Evolutionary conservation across 306 rosid genomes (phyloP).

Genomic region (Echinosophora koreensis): DNA sequence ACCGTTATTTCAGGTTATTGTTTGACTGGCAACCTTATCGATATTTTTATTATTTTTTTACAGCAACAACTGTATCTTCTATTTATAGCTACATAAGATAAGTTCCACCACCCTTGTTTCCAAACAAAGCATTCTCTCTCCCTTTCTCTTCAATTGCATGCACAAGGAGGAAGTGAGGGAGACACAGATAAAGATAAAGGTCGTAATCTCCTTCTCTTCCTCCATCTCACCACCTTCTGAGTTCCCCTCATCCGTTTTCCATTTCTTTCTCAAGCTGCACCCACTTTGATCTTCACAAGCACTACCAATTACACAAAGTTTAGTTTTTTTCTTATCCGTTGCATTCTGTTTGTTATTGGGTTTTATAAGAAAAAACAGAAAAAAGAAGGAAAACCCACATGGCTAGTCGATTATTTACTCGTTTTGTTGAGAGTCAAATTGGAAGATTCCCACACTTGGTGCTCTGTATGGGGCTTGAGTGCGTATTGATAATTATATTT

Average conservation of each 20-base stretch:
- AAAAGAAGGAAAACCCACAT: conserved; percentile 29
- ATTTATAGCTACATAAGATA: conserved; percentile 47
- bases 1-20: conserved; percentile 65
- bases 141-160: background rate
- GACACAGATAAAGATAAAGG: conserved; percentile 1
- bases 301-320: background rate
- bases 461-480: conserved; percentile 78
- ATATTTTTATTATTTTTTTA: background rate
- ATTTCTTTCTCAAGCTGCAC: background rate
- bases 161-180: conserved; percentile 23
- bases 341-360: background rate
- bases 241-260: background rate
- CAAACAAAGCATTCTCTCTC: conserved; percentile 24
- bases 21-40: conserved; percentile 16
- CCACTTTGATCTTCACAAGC: background rate
- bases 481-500: conserved; percentile 73
- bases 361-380: background rate
- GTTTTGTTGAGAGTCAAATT: conserved; percentile 64
- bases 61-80: conserved; percentile 41
- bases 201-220: conserved; percentile 64
- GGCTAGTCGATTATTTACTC: conserved; percentile 61
- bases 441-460: conserved; percentile 76
- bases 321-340: background rate
- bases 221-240: conserved; percentile 39
- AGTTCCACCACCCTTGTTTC: conserved; percentile 48